These are phyloP conservation scores for Tetrahymena malaccensis DNA, from an alignment of 73 alveolate species.

Conservation along the genomic window DNA sequence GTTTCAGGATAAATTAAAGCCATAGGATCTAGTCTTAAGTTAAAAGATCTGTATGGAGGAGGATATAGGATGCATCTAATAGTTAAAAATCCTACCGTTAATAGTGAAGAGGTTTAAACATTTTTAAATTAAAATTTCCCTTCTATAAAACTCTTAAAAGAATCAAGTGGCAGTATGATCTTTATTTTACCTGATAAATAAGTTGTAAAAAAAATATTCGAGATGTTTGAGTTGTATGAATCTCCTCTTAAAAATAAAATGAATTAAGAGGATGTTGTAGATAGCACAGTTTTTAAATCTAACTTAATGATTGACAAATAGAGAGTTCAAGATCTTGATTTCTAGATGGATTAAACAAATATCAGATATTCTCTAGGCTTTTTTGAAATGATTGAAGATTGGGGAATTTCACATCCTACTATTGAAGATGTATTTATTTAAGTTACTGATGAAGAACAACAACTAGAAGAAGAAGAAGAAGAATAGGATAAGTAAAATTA, in stretches of 20 bases:
- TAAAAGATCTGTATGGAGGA: constrained; percentile 79
- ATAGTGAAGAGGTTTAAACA: background rate
- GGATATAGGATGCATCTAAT: constrained; percentile 72
- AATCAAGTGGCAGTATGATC: background rate
- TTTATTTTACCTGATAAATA: background rate
- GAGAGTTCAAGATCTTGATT: background rate
- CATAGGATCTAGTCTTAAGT: constrained; percentile 74
- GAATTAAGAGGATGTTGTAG: background rate
- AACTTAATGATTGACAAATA: background rate
- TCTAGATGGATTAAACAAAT: background rate
- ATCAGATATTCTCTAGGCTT: background rate
- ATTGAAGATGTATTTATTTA: background rate
- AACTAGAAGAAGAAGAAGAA: background rate
- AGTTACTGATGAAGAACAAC: background rate
- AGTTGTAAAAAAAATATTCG: background rate
- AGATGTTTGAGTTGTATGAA: background rate
- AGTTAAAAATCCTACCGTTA: background rate
- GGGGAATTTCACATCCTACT: background rate
- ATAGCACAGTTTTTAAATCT: background rate
- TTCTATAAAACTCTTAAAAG: background rate
- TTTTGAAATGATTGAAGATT: background rate
- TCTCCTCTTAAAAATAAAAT: background rate
- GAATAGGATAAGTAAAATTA: background rate
- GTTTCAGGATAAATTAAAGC: constrained; percentile 79
- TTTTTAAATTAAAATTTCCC: background rate